Base-by-base conservation (phyloP, 2,329 filamentous ascomycete genomes). In the Aspergillus floridensis region DNA sequence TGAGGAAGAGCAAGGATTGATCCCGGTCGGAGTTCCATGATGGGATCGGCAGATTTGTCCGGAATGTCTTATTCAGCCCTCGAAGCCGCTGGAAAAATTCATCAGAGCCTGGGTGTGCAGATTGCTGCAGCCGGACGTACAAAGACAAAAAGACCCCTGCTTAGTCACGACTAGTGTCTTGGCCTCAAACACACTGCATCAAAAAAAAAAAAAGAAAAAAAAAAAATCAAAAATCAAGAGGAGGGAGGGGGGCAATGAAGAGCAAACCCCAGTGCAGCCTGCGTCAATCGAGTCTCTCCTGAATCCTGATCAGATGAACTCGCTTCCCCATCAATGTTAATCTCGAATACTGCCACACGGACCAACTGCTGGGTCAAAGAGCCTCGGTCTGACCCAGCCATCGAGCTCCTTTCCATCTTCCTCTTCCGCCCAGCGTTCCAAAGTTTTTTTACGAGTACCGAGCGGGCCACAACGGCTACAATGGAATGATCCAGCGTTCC, bases 391-490 rank as follows among this genome's bases (percentile, higher is more conserved):
- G 16, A 44, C 16, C 38, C n/a, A 44, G 38, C 14, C 52, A 47
- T 47, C 52, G 31, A 46, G 38, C 53, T 29, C 24, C 31, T 32
- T 35, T 44, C 26, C 32, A n/a, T 48, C 10, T 7, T 54, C 11
- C 50, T 22, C n/a, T 24, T 22, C 11, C 26, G 32, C 8, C 32
- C n/a, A 44, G 26, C 44, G 21, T 53, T 11, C 24, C 51, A 6
- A 14, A 5, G 41, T n/a, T n/a, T 16, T 41, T 44, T 44, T 31
- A 48, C 24, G 53, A 55, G 44, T 55, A 24, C 53, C 53, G 53
- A 48, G 53, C 53, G 53, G 53, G 47, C 41, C 53, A 46, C 32
- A 55, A 55, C 53, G 53, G 53, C 26, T 55, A 46, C 26, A 31
- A 55, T 55, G 53, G 44, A 35, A 54, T 54, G 52, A 31, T 48